Evolutionary conservation across 805 yeast genomes (phyloP).

Genomic region (Jamesozyma hellenica): DNA sequence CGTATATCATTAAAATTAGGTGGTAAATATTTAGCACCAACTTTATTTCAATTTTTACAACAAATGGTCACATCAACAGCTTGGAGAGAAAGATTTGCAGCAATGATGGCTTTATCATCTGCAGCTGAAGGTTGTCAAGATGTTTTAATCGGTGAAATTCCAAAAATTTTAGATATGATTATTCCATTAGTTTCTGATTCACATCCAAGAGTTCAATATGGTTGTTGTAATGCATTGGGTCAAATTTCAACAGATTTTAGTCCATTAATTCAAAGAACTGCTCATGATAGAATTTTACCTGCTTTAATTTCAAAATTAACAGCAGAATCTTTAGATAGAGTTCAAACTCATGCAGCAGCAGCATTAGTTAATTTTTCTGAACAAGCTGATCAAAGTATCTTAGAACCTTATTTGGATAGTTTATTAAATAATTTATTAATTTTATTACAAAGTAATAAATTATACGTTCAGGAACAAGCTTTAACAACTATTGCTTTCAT

Average conservation of each 20-base stretch:
- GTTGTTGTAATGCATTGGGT: conserved; percentile 93
- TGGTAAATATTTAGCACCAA: conserved; percentile 75
- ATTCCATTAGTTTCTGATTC: conserved; percentile 75
- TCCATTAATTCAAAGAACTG: conserved; percentile 70
- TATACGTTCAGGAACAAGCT: conserved; percentile 95
- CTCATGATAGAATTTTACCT: conserved; percentile 74
- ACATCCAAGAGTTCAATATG: conserved; percentile 93
- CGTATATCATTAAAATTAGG: conserved; percentile 76
- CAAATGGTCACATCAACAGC: conserved; percentile 62
- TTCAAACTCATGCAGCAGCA: conserved; percentile 97
- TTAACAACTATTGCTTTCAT: conserved; percentile 92
- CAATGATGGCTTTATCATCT: conserved; percentile 90
- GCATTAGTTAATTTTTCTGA: conserved; percentile 94
- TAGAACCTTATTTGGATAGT: conserved; percentile 88
- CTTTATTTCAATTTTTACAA: conserved; percentile 79
- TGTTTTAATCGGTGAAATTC: conserved; percentile 70
- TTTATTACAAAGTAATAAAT: conserved; percentile 72
- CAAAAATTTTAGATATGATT: conserved; percentile 72
- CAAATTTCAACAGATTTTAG: conserved; percentile 97
- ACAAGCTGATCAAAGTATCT: conserved; percentile 73
- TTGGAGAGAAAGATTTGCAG: conserved; percentile 96
- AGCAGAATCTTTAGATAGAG: conserved; percentile 70
- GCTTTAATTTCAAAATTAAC: conserved; percentile 76
- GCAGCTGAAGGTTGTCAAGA: conserved; percentile 97
- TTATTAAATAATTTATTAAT: conserved; percentile 64